A percentile compares a stretch with the other conserved stretches of the same genome.
phyloP scores from a whole-genome alignment of 805 yeast species.

The Scheffersomyces coipomensis region DNA sequence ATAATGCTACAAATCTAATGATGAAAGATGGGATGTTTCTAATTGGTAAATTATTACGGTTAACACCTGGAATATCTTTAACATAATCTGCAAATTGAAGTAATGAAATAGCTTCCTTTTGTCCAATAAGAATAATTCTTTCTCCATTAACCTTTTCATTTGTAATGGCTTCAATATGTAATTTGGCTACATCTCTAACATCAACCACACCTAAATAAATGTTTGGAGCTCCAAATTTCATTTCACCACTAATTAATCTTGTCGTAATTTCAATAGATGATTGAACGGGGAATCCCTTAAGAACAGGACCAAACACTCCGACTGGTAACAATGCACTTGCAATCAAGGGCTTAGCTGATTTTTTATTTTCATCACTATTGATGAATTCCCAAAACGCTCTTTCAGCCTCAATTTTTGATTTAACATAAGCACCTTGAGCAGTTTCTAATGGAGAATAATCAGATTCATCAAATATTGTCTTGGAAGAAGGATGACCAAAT shows the following conservation, averaged over 20 bases:
- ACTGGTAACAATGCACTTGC: constrained; percentile 4
- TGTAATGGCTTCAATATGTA: constrained; percentile 40
- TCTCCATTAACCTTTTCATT: constrained; percentile 15
- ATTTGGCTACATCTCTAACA: constrained; percentile 47
- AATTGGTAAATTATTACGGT: neutral
- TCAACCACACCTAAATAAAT: constrained; percentile 23
- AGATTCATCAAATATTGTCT: neutral
- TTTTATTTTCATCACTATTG: constrained; percentile 5
- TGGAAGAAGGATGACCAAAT: neutral
- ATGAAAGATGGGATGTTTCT: neutral
- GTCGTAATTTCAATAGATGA: neutral
- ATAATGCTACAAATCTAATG: neutral
- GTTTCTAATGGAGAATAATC: neutral
- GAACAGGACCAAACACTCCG: constrained; percentile 7
- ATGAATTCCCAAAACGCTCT: constrained; percentile 7
- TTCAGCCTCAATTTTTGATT: constrained; percentile 7
- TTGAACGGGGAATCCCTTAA: neutral
- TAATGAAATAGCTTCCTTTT: neutral
- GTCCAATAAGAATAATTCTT: constrained; percentile 17
- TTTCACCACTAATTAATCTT: neutral
- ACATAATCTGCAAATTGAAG: neutral
- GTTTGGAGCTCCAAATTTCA: neutral
- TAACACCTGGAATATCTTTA: neutral
- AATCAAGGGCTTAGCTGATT: neutral
- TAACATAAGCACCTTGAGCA: constrained; percentile 3